These are phyloP conservation scores for Fusarium citri DNA, from an alignment of 2,329 filamentous ascomycete genomes.

Conservation along the genomic window DNA sequence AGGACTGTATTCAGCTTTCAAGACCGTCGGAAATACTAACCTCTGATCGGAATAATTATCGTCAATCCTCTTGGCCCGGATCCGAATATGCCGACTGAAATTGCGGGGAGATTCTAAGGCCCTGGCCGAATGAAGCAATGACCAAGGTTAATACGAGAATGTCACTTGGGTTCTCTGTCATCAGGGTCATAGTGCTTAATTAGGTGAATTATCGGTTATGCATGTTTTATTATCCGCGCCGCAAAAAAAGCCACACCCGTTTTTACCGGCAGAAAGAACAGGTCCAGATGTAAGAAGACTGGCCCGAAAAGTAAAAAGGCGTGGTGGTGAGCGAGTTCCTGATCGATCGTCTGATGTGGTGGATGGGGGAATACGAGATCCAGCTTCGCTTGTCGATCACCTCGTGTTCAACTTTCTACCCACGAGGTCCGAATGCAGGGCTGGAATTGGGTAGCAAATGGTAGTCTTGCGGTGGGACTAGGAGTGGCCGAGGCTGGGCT, in stretches of 20 bases:
- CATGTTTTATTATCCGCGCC: conserved; percentile 3
- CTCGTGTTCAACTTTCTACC: conserved; percentile 37
- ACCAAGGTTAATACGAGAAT: conserved; percentile 20
- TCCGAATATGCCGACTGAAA: conserved; percentile 1
- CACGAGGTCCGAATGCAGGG: conserved; percentile 12
- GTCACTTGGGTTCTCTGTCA: neutral
- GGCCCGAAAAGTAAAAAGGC: neutral
- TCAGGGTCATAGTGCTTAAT: neutral
- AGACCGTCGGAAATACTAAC: neutral
- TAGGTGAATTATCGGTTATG: conserved; percentile 19
- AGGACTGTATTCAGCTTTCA: neutral
- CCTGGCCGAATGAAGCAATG: conserved; percentile 14
- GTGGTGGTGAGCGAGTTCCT: neutral
- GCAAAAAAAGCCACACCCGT: conserved; percentile 11
- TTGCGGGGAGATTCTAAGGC: conserved; percentile 26
- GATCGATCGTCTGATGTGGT: conserved; percentile 36
- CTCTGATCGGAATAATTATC: conserved; percentile 5
- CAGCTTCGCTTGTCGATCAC: conserved; percentile 34
- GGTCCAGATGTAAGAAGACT: neutral
- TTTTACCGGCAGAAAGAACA: neutral
- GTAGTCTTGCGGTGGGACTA: neutral
- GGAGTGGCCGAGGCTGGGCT: conserved; percentile 13
- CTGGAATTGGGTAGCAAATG: neutral
- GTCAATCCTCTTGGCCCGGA: neutral
- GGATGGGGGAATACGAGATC: conserved; percentile 44